phyloP scores from a whole-genome alignment of 73 alveolate species.

The Effrenium voratum region DNA sequence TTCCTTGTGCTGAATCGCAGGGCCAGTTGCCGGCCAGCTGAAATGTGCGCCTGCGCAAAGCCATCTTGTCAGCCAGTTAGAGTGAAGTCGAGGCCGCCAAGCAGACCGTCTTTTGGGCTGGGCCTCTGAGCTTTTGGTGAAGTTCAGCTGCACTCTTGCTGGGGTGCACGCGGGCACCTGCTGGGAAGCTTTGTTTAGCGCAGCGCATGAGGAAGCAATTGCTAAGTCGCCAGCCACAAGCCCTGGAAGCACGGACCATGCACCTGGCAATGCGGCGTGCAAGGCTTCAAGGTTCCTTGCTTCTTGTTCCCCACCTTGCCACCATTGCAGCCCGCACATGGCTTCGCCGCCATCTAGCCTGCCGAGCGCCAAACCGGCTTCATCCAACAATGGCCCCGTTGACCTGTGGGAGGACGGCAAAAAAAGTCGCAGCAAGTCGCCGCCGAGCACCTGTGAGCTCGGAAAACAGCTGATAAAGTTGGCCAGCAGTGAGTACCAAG shows the following conservation, averaged over 20 bases:
- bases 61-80: not conserved
- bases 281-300: not conserved
- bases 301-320: not conserved
- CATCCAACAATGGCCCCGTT: not conserved
- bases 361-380: too few relatives aligned
- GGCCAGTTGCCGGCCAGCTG: not conserved
- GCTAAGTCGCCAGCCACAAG: not conserved
- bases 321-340: not conserved
- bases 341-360: not conserved
- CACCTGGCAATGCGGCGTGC: not conserved
- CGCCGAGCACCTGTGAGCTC: not conserved
- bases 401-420: slow-evolving; percentile 7
- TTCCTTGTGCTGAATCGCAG: not conserved
- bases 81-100: not conserved
- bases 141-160: not conserved
- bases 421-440: not conserved
- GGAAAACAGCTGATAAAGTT: not conserved
- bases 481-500: not conserved
- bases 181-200: not conserved
- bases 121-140: not conserved
- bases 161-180: not conserved
- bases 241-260: not conserved
- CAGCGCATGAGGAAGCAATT: not conserved
- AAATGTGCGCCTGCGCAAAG: not conserved
- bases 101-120: not conserved